A percentile compares a stretch with the other conserved stretches of the same genome.
phyloP scores from a whole-genome alignment of 2,329 filamentous ascomycete species.

The Sordariomycetes sp. region DNA sequence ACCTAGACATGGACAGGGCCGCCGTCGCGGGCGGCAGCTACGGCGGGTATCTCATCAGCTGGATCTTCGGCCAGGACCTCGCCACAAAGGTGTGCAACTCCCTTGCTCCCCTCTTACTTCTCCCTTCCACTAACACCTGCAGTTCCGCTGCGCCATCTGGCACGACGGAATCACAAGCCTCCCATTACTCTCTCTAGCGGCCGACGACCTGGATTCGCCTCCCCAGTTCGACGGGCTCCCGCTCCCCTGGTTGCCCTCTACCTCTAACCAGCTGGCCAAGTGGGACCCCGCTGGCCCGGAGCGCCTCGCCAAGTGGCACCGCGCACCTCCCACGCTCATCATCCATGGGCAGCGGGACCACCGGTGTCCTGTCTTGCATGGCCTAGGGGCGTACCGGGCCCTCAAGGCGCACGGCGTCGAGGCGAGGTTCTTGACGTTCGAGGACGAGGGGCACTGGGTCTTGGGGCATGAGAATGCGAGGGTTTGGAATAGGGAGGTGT shows the following conservation, averaged over 20 bases:
- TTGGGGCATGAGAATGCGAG: conserved; percentile 57
- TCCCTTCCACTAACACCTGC: neutral
- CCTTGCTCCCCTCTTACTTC: neutral
- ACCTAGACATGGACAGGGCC: conserved; percentile 40
- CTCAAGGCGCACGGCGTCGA: conserved; percentile 58
- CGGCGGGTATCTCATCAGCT: conserved; percentile 52
- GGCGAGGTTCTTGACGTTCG: conserved; percentile 60
- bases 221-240: conserved; percentile 30
- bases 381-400: conserved; percentile 61
- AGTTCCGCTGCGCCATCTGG: conserved; percentile 24
- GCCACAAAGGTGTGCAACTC: conserved; percentile 27
- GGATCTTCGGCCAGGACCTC: conserved; percentile 42
- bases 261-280: conserved; percentile 23
- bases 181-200: conserved; percentile 15
- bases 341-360: conserved; percentile 65
- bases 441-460: conserved; percentile 65
- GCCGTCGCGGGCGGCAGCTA: conserved; percentile 42
- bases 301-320: conserved; percentile 48
- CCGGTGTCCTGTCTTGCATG: conserved; percentile 34
- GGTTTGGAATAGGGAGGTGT: conserved; percentile 56
- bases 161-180: conserved; percentile 34
- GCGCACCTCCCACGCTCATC: conserved; percentile 53
- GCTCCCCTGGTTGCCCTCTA: conserved; percentile 26
- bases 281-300: conserved; percentile 37
- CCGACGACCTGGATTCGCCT: conserved; percentile 11